These are phyloP conservation scores for Epichloe hybrida DNA, from an alignment of 2,329 filamentous ascomycete species.

Conservation along the genomic window DNA sequence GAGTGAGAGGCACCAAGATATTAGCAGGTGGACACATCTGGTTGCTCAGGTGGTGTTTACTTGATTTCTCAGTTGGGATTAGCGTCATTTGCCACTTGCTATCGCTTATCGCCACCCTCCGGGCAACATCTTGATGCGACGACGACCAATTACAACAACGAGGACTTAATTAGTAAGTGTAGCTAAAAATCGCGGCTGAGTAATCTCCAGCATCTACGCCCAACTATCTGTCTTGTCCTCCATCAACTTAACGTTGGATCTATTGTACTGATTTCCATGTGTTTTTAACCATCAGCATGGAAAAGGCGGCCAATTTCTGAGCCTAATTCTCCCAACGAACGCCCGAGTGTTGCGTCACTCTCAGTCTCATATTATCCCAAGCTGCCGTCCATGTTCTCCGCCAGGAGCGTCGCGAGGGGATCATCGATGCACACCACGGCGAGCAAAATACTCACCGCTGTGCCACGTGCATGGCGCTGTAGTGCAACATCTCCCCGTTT, in stretches of 20 bases:
- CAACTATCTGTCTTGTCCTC: background rate
- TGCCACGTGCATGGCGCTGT: background rate
- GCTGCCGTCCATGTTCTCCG: too few relatives aligned
- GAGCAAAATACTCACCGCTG: background rate
- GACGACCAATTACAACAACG: background rate
- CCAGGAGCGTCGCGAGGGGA: background rate
- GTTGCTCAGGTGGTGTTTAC: slow-evolving; percentile 4
- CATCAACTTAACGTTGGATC: background rate
- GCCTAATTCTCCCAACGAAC: background rate
- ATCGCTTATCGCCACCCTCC: background rate
- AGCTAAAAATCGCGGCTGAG: background rate
- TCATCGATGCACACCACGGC: slow-evolving; percentile 2
- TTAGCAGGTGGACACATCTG: background rate
- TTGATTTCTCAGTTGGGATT: slow-evolving; percentile 4
- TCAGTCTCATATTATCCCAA: too few relatives aligned
- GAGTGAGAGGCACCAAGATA: too few relatives aligned
- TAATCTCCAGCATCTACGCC: background rate
- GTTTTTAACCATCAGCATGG: background rate
- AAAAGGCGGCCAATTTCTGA: background rate
- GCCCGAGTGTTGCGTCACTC: background rate
- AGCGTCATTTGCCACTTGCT: background rate
- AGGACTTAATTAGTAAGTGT: too few relatives aligned
- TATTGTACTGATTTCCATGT: background rate
- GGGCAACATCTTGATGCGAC: background rate
- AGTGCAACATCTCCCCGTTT: background rate